These are phyloP conservation scores for Calonectria multiphialidica DNA, from an alignment of 2,329 filamentous ascomycete genomes.

Conservation along the genomic window DNA sequence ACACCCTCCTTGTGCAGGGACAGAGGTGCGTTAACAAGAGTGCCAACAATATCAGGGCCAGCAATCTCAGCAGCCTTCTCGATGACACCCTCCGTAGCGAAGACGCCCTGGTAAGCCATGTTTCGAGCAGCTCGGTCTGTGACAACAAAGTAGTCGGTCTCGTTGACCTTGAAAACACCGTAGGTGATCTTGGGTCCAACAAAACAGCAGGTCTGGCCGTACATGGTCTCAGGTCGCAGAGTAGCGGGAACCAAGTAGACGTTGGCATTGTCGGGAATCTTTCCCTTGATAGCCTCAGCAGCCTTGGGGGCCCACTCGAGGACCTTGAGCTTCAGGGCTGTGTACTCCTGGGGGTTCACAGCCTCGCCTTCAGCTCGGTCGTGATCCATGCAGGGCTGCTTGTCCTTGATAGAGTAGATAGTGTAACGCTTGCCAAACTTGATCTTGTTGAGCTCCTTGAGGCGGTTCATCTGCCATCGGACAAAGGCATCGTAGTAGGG, in stretches of 20 bases:
- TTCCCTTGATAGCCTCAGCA: conserved; percentile 77
- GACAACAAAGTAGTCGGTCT: conserved; percentile 86
- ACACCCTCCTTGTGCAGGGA: conserved; percentile 87
- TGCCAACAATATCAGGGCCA: conserved; percentile 87
- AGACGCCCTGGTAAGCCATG: conserved; percentile 94
- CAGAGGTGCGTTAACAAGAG: conserved; percentile 89
- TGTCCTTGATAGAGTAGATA: conserved; percentile 74
- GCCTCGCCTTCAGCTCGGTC: conserved; percentile 61
- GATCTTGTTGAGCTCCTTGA: conserved; percentile 92
- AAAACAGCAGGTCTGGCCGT: conserved; percentile 96
- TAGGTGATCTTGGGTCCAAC: conserved; percentile 92
- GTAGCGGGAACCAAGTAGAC: conserved; percentile 95
- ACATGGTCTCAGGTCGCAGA: conserved; percentile 97
- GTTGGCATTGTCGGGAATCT: conserved; percentile 81
- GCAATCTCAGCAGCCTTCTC: conserved; percentile 80
- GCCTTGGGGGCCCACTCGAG: conserved; percentile 88
- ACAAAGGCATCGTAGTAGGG: conserved; percentile 97
- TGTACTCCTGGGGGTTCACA: conserved; percentile 89
- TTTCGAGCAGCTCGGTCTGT: conserved; percentile 91
- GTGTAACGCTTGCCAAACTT: conserved; percentile 95
- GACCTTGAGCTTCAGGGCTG: conserved; percentile 90
- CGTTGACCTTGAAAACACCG: conserved; percentile 84
- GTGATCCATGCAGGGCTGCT: conserved; percentile 62
- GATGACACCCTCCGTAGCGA: conserved; percentile 80
- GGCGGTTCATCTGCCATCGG: conserved; percentile 95